A percentile compares a stretch with the other conserved stretches of the same genome.
phyloP scores from a whole-genome alignment of 768 basidiomycete genomes.

The Leccinum truebloodii region DNA sequence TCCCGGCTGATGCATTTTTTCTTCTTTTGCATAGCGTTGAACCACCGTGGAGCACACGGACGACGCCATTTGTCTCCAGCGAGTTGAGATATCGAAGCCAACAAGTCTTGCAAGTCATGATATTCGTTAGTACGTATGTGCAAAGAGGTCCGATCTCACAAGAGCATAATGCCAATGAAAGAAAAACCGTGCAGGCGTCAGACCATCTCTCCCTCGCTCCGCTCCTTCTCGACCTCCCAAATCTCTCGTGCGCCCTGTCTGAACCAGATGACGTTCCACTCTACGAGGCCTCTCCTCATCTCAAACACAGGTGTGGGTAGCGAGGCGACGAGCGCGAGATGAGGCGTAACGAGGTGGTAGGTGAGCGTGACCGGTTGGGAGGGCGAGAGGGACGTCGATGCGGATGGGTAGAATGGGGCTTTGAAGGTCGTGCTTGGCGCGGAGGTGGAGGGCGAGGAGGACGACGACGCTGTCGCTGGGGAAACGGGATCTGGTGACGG shows the following conservation, averaged over 20 bases:
- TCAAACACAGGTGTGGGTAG: conserved; percentile 75
- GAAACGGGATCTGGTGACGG: conserved; percentile 3
- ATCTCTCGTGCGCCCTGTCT: conserved; percentile 83
- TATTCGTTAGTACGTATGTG: background rate
- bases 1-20: conserved; percentile 49
- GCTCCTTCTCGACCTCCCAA: conserved; percentile 69
- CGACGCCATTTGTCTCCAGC: background rate
- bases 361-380: conserved; percentile 71
- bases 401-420: conserved; percentile 66
- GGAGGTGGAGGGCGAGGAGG: background rate
- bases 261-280: conserved; percentile 87
- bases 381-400: conserved; percentile 61
- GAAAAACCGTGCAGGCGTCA: background rate
- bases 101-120: background rate
- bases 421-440: conserved; percentile 29
- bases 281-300: conserved; percentile 70
- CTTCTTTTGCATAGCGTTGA: background rate
- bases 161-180: background rate
- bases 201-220: conserved; percentile 25
- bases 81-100: background rate
- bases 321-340: conserved; percentile 69
- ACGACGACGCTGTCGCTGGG: conserved; percentile 1
- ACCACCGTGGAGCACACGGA: background rate
- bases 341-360: conserved; percentile 77
- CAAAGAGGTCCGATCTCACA: conserved; percentile 2